These are phyloP conservation scores for Sequoia sempervirens DNA, from an alignment of 75 land plant genomes.

Conservation along the genomic window DNA sequence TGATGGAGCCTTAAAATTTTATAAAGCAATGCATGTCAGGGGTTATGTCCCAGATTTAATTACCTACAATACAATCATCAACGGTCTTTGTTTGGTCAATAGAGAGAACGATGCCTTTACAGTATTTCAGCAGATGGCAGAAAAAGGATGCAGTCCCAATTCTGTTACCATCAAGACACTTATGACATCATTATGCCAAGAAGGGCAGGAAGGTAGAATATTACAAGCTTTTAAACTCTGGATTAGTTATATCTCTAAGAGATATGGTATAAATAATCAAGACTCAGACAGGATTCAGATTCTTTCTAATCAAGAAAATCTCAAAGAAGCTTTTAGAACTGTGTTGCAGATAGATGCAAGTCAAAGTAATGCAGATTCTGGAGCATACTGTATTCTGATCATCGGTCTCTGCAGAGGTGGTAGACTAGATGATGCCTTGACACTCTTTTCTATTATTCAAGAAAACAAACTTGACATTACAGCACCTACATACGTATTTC, in stretches of 20 bases:
- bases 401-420: slow-evolving; percentile 53
- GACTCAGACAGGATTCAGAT: slow-evolving; percentile 9
- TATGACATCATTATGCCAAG: slow-evolving; percentile 33
- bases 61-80: slow-evolving; percentile 56
- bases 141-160: slow-evolving; percentile 25
- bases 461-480: slow-evolving; percentile 19
- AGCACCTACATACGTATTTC: slow-evolving; percentile 28
- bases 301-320: slow-evolving; percentile 27
- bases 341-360: slow-evolving; percentile 21
- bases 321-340: slow-evolving; percentile 29
- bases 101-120: slow-evolving; percentile 32
- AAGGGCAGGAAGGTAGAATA: slow-evolving; percentile 21
- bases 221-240: slow-evolving; percentile 38
- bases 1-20: slow-evolving; percentile 47
- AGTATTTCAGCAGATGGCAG: slow-evolving; percentile 38
- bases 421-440: slow-evolving; percentile 35
- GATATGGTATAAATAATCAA: slow-evolving; percentile 3
- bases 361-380: slow-evolving; percentile 13
- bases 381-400: slow-evolving; percentile 58
- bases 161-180: slow-evolving; percentile 22
- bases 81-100: slow-evolving; percentile 31
- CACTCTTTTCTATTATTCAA: slow-evolving; percentile 28
- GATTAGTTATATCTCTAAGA: slow-evolving; percentile 25
- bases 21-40: slow-evolving; percentile 42
- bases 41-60: slow-evolving; percentile 44